These are phyloP conservation scores for Stipa capillata DNA, from an alignment of 176 grass and related monocot genomes.

Conservation along the genomic window DNA sequence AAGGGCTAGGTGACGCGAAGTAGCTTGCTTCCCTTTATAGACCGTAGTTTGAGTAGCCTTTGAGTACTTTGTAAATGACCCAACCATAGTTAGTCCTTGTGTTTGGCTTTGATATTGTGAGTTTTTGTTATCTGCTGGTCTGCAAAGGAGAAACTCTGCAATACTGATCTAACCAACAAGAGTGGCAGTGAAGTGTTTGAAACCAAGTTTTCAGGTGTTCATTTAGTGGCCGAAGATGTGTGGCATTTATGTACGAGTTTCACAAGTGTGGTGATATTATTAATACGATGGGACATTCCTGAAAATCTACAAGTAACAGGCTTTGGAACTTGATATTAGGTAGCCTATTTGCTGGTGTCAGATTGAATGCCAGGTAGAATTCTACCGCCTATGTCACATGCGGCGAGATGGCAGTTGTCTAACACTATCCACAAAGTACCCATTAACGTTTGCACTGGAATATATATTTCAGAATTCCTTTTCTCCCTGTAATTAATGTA, in stretches of 20 bases:
- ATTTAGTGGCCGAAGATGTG: neutral
- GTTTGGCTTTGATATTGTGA: neutral
- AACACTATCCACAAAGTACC: neutral
- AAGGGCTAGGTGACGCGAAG: neutral
- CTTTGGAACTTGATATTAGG: no score
- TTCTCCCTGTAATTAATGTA: neutral
- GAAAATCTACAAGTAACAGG: no score
- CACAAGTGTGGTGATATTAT: neutral
- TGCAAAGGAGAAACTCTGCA: neutral
- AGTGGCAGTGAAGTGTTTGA: neutral
- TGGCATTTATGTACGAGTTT: neutral
- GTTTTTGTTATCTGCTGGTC: neutral
- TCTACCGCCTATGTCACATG: no score
- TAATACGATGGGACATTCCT: no score
- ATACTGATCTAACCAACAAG: no score
- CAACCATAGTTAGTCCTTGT: no score
- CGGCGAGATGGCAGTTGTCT: no score
- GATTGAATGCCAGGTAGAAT: no score
- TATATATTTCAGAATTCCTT: neutral
- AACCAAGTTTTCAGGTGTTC: neutral
- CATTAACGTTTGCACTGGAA: neutral
- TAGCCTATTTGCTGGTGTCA: no score
- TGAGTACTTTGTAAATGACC: slow-evolving; percentile 26
- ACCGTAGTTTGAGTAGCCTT: slow-evolving; percentile 5
- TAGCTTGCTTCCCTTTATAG: slow-evolving; percentile 19